Percentiles rank a stretch among this genome's conserved stretches.
Evolutionary conservation across 1,284 basidiomycete species (phyloP).

Genomic region (Cutaneotrichosporon cutaneum): DNA sequence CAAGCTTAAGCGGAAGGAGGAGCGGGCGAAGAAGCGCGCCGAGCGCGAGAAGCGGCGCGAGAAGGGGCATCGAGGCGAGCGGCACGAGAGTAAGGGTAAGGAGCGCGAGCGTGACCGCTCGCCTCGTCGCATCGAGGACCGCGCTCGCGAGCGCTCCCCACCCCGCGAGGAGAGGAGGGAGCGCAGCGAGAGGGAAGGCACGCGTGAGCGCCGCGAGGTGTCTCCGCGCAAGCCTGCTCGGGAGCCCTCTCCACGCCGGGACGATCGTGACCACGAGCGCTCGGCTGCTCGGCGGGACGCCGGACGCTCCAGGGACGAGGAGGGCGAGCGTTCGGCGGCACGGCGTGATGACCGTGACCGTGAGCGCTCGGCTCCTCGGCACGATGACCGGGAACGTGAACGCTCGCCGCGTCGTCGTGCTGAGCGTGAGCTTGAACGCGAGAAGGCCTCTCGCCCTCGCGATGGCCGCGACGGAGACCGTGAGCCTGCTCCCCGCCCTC

Average conservation of each 20-base stretch:
- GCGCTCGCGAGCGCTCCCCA: background rate
- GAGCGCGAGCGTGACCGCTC: conserved; percentile 9
- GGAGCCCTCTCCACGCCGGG: background rate
- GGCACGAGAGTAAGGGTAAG: conserved; percentile 16
- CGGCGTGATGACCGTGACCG: background rate
- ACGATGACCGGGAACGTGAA: background rate
- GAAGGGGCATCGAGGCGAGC: background rate
- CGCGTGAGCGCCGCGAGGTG: conserved; percentile 6
- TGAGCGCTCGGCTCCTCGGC: background rate
- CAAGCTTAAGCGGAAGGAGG: conserved; percentile 52
- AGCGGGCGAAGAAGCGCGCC: conserved; percentile 30
- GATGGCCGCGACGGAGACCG: conserved; percentile 13
- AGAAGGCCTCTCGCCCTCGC: background rate
- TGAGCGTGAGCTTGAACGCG: conserved; percentile 10
- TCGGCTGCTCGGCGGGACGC: background rate
- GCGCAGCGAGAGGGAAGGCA: conserved; percentile 11
- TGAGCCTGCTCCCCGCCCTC: background rate
- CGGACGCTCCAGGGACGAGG: too few species aligned
- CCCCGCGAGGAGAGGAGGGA: background rate
- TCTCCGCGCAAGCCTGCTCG: background rate
- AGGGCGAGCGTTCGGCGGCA: background rate
- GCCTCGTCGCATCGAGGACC: background rate
- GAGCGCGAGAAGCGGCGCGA: conserved; percentile 24
- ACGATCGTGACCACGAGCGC: background rate
- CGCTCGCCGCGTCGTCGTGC: background rate